phyloP scores from a whole-genome alignment of 257 asterid species.

The Schizonepeta tenuifolia region DNA sequence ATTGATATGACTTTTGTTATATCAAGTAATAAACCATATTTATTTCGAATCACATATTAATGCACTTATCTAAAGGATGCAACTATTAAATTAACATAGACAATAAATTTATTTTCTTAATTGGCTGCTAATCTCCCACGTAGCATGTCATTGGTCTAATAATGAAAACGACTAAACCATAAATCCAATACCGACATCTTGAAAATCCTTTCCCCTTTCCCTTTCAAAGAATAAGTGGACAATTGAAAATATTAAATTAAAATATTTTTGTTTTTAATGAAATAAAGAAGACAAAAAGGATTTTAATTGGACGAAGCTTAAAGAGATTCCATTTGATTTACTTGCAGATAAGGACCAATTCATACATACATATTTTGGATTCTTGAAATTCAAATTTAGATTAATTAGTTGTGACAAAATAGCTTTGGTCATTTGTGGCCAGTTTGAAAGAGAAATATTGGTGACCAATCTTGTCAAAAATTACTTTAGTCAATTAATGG shows the following conservation, averaged over 20 bases:
- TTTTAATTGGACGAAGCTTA: constrained; percentile 30
- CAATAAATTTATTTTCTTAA: not conserved
- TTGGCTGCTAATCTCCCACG: constrained; percentile 22
- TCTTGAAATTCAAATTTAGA: not conserved
- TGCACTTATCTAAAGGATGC: too few relatives aligned
- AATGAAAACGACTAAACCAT: constrained; percentile 21
- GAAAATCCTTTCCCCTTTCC: not conserved
- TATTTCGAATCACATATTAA: not conserved
- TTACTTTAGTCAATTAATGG: not conserved
- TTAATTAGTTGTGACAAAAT: constrained; percentile 20
- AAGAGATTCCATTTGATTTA: constrained; percentile 26
- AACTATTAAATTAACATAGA: too few relatives aligned
- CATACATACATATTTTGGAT: not conserved
- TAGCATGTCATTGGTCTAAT: not conserved
- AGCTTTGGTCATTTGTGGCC: constrained; percentile 22
- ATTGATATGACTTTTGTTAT: too few relatives aligned
- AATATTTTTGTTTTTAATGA: not conserved
- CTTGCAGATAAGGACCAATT: constrained; percentile 1
- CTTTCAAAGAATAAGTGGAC: not conserved
- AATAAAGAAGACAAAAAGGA: not conserved
- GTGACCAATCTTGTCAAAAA: constrained; percentile 9
- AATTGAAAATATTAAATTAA: not conserved
- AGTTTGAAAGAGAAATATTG: constrained; percentile 25
- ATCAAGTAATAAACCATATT: not conserved
- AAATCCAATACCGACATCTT: constrained; percentile 29